Base-by-base conservation (phyloP, 2,329 filamentous ascomycete genomes). In the Venturia aucupariae region DNA sequence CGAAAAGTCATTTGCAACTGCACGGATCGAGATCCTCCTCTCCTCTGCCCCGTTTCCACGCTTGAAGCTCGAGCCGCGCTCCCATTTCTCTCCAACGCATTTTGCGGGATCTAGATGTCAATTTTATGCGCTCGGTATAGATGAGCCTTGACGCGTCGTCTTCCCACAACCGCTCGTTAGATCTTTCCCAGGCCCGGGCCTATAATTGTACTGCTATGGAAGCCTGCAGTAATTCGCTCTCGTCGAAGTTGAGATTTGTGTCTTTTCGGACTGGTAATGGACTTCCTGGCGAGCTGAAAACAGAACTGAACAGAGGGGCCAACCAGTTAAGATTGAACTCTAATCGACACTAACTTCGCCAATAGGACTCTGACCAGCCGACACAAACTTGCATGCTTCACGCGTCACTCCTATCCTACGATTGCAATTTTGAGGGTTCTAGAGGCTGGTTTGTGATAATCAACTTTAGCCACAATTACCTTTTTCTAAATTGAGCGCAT, bases 91-190 rank as follows among this genome's bases (percentile, higher is more conserved):
- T 57, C 51, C 51, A 22, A 57, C 51, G 35, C 2, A 15, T 6
- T n/a, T 57, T 35, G 51, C 51, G 51, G 51, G 30, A 57, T 35
- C 30, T n/a, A 57, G 51, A 57, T 57, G 51, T n/a, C 17, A 22
- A 35, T n/a, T 1, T 57, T 57, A 57, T 57, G 51, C 51, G 35
- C 27, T 35, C 30, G 27, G 51, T 35, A 10, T 57, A 57, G 15
- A 32, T 35, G 51, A 57, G 51, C 30, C 51, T 32, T 35, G 51
- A 27, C 51, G 51, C 51, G 51, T 10, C n/a, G 30, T n/a, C 30
- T 32, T n/a, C 5, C 30, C 51, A 57, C 30, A 57, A 38, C 15
- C 17, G 27, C 51, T 57, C 27, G 30, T 57, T 35, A 35, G 2
- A n/a, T 35, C 27, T n/a, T 38, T 57, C 51, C 51, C 35, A 13